A percentile compares a stretch with the other conserved stretches of the same genome.
Evolutionary conservation across 2,329 filamentous ascomycete genomes (phyloP).

Genomic region (Lecanosticta acicola): DNA sequence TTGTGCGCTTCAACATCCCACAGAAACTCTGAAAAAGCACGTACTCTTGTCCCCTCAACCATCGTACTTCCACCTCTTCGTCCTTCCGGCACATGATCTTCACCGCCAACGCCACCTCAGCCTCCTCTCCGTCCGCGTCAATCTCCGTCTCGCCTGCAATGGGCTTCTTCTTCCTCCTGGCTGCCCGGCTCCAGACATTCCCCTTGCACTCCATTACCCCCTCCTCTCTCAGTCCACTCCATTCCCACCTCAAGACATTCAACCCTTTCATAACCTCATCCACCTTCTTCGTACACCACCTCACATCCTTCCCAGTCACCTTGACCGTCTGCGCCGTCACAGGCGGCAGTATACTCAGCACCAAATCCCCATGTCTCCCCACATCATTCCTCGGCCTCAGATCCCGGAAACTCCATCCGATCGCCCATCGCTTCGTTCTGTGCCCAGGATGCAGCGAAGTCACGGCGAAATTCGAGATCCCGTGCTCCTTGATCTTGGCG

Average conservation of each 20-base stretch:
- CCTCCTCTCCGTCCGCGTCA: conserved; percentile 30
- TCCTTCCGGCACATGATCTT: conserved; percentile 36
- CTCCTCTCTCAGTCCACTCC: conserved; percentile 48
- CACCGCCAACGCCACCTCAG: conserved; percentile 37
- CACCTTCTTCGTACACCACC: conserved; percentile 34
- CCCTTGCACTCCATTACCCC: conserved; percentile 60
- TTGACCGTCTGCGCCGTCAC: conserved; percentile 48
- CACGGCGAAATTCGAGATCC: conserved; percentile 73
- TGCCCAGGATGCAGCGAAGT: conserved; percentile 71
- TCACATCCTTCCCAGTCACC: conserved; percentile 24
- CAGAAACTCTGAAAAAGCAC: conserved; percentile 81
- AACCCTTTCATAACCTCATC: conserved; percentile 50
- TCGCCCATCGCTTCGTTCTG: conserved; percentile 76
- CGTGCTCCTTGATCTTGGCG: conserved; percentile 50
- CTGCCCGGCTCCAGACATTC: conserved; percentile 75
- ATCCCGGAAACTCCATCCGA: conserved; percentile 78
- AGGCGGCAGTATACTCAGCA: conserved; percentile 34
- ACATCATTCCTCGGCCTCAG: conserved; percentile 54
- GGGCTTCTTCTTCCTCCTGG: conserved; percentile 55
- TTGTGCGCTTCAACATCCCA: conserved; percentile 61
- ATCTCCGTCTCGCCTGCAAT: conserved; percentile 18
- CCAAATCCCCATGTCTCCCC: conserved; percentile 27
- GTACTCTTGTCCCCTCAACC: conserved; percentile 69
- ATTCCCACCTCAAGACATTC: conserved; percentile 57
- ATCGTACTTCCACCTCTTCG: conserved; percentile 50